Conservation (phyloP, 1,139 yeast species). For the Suhomyces atakaporum region DNA sequence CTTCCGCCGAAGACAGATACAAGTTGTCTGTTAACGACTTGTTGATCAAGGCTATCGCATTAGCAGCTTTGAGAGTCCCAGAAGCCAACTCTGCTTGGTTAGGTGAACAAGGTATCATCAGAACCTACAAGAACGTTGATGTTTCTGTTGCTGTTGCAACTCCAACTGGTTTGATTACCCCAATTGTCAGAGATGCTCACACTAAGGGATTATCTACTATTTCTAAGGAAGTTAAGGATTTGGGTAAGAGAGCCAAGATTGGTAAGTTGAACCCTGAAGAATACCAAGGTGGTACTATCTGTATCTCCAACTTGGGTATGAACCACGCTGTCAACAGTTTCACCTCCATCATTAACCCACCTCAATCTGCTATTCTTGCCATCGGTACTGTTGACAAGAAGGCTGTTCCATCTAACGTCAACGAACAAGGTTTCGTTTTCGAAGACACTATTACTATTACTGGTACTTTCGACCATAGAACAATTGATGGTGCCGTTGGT, state of each 20-base stretch:
- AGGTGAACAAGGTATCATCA: conserved; percentile 83
- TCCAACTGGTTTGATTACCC: conserved; percentile 95
- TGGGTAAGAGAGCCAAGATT: conserved; percentile 94
- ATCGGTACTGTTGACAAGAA: conserved; percentile 90
- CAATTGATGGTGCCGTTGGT: conserved; percentile 96
- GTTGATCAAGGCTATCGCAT: conserved; percentile 89
- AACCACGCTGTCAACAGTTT: conserved; percentile 88
- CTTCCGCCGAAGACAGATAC: conserved; percentile 83
- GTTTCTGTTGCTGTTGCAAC: conserved; percentile 99
- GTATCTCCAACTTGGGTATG: conserved; percentile 98
- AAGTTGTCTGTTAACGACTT: conserved; percentile 93
- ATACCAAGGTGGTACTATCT: conserved; percentile 98
- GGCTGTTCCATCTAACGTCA: conserved; percentile 89
- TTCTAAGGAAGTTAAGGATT: conserved; percentile 82
- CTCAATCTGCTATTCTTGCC: conserved; percentile 92
- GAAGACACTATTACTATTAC: conserved; percentile 90
- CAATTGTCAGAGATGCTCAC: conserved; percentile 87
- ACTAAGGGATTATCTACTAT: conserved; percentile 81
- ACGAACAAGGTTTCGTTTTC: conserved; percentile 88
- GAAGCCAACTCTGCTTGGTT: conserved; percentile 94
- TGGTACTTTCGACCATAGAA: conserved; percentile 97
- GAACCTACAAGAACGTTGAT: conserved; percentile 90
- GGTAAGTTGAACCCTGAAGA: conserved; percentile 93
- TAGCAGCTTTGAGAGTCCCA: conserved; percentile 88
- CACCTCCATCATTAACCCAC: conserved; percentile 97